These are phyloP conservation scores for Kwoniella europaea DNA, from an alignment of 768 basidiomycete genomes.

Conservation along the genomic window DNA sequence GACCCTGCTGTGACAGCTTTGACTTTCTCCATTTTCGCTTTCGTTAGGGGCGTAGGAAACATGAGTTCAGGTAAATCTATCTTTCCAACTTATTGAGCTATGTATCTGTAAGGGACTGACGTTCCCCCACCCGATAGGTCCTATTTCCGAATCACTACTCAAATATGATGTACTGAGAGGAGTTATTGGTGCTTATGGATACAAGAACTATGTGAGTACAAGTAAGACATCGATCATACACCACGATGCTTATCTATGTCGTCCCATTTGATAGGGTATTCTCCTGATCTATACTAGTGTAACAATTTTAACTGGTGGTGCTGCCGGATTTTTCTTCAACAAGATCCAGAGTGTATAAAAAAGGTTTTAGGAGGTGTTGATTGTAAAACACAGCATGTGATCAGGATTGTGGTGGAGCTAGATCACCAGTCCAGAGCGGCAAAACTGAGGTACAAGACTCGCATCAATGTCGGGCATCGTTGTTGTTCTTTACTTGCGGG, in stretches of 20 bases:
- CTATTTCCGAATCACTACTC: constrained; percentile 49
- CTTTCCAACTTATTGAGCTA: not conserved
- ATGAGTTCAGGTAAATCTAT: constrained; percentile 43
- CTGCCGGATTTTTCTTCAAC: constrained; percentile 20
- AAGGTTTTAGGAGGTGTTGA: not conserved
- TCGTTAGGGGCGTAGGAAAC: constrained; percentile 48
- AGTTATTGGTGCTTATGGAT: constrained; percentile 47
- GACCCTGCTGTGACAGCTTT: constrained; percentile 38
- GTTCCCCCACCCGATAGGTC: constrained; percentile 25
- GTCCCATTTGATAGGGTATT: constrained; percentile 8
- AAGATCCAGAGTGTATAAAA: constrained; percentile 1
- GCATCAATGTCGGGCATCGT: too few relatives aligned
- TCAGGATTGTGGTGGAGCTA: too few relatives aligned
- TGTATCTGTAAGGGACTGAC: not conserved
- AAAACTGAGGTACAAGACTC: too few relatives aligned
- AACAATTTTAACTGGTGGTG: constrained; percentile 39
- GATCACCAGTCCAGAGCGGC: too few relatives aligned
- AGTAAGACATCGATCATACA: not conserved
- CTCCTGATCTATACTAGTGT: constrained; percentile 43
- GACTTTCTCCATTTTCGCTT: constrained; percentile 51
- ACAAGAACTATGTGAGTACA: constrained; percentile 49
- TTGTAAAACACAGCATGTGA: too few relatives aligned
- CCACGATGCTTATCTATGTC: too few relatives aligned
- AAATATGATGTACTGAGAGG: constrained; percentile 36
- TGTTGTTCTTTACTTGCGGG: too few relatives aligned